phyloP scores from a whole-genome alignment of 2,329 filamentous ascomycete species.

The Pseudogymnoascus sp. region DNA sequence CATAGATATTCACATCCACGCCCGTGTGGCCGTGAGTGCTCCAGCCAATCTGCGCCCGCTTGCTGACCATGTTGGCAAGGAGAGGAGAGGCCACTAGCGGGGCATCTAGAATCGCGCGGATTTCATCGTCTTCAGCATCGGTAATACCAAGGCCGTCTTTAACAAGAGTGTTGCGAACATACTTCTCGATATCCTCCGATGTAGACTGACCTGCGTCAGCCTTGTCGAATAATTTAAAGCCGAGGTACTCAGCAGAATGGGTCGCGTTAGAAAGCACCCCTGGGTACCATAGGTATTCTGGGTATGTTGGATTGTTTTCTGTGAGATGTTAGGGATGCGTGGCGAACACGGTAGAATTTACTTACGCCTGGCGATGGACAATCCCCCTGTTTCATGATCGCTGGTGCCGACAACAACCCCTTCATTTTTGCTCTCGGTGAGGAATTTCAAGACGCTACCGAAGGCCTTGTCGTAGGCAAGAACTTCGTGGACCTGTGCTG shows the following conservation, averaged over 20 bases:
- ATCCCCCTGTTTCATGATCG: constrained; percentile 91
- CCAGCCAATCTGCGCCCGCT: constrained; percentile 86
- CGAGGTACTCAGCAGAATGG: constrained; percentile 62
- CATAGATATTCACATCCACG: constrained; percentile 95
- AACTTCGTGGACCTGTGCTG: constrained; percentile 81
- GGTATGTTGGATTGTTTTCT: constrained; percentile 53
- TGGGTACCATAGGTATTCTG: constrained; percentile 73
- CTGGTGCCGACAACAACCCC: constrained; percentile 82
- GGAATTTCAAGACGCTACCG: constrained; percentile 71
- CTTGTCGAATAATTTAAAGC: constrained; percentile 51
- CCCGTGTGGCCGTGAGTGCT: constrained; percentile 86
- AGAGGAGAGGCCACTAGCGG: constrained; percentile 45
- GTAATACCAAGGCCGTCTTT: constrained; percentile 64
- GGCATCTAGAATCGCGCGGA: constrained; percentile 53
- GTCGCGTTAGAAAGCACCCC: constrained; percentile 71
- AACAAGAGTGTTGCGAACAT: constrained; percentile 61
- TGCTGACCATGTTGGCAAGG: constrained; percentile 79
- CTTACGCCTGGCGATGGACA: constrained; percentile 70
- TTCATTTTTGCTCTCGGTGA: constrained; percentile 62
- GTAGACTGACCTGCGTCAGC: background rate
- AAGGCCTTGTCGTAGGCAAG: constrained; percentile 91
- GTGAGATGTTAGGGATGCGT: background rate
- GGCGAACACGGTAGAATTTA: constrained; percentile 12
- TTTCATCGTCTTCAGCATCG: constrained; percentile 63
- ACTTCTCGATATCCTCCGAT: constrained; percentile 43